A percentile compares a stretch with the other conserved stretches of the same genome.
These are phyloP conservation scores for Cryphonectria radicalis DNA, from an alignment of 2,329 filamentous ascomycete genomes.

Conservation along the genomic window DNA sequence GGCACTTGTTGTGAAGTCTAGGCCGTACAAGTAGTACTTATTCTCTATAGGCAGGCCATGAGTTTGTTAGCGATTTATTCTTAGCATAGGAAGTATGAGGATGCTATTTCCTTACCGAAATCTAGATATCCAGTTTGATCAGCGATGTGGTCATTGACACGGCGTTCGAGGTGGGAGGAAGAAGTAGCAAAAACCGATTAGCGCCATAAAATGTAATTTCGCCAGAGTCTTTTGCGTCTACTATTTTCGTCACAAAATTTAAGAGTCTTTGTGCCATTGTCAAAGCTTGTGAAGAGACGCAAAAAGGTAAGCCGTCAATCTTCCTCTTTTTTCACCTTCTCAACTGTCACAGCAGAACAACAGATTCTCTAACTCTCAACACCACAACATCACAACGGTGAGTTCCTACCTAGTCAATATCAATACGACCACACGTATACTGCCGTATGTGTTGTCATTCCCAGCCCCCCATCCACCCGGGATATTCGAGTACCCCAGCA, in stretches of 20 bases:
- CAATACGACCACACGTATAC: neutral
- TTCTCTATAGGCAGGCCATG: neutral
- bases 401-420: constrained; percentile 1
- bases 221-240: constrained; percentile 9
- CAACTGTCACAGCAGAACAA: neutral
- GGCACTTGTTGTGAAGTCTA: constrained; percentile 17
- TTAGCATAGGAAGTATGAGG: neutral
- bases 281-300: neutral
- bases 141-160: neutral
- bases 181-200: constrained; percentile 7
- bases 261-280: constrained; percentile 15
- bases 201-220: constrained; percentile 7
- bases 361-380: neutral
- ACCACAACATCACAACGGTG: neutral
- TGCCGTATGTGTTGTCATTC: neutral
- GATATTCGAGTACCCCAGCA: neutral
- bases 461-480: neutral
- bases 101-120: neutral
- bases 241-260: neutral
- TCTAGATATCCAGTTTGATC: neutral
- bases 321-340: neutral
- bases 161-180: neutral
- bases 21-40: constrained; percentile 23
- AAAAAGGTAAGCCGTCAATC: neutral
- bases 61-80: neutral